Conservation (phyloP, 441 rosid species). For the Mallotus repandus region DNA sequence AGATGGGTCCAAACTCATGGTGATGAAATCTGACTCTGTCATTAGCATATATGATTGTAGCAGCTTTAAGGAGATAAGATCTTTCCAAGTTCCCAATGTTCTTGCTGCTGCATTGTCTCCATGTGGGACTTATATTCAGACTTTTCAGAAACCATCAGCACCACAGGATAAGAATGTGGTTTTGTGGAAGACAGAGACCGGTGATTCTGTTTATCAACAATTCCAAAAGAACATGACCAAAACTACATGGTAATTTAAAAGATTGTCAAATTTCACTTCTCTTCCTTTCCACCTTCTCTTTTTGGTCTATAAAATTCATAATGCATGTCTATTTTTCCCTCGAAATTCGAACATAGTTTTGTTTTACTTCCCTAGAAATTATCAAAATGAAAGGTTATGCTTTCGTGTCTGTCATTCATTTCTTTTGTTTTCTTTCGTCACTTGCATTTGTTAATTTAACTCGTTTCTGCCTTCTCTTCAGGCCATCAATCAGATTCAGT, state of each 20-base stretch:
- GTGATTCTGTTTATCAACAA: constrained; percentile 62
- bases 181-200: constrained; percentile 59
- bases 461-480: constrained; percentile 34
- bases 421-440: not conserved
- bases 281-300: not conserved
- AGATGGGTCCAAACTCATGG: constrained; percentile 76
- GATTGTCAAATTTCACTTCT: not conserved
- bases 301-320: not conserved
- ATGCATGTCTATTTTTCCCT: not conserved
- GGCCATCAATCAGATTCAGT: constrained; percentile 80
- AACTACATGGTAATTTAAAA: constrained; percentile 57
- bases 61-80: constrained; percentile 56
- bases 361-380: not conserved
- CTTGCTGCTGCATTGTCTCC: constrained; percentile 68
- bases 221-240: constrained; percentile 81
- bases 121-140: constrained; percentile 72
- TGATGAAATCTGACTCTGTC: constrained; percentile 49
- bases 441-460: not conserved
- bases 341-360: not conserved
- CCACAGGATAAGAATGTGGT: constrained; percentile 84
- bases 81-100: constrained; percentile 58
- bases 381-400: not conserved
- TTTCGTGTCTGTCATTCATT: not conserved
- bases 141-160: constrained; percentile 71
- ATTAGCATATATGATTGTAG: constrained; percentile 60